These are phyloP conservation scores for Pichia phayaonensis DNA, from an alignment of 805 yeast species.

Conservation along the genomic window DNA sequence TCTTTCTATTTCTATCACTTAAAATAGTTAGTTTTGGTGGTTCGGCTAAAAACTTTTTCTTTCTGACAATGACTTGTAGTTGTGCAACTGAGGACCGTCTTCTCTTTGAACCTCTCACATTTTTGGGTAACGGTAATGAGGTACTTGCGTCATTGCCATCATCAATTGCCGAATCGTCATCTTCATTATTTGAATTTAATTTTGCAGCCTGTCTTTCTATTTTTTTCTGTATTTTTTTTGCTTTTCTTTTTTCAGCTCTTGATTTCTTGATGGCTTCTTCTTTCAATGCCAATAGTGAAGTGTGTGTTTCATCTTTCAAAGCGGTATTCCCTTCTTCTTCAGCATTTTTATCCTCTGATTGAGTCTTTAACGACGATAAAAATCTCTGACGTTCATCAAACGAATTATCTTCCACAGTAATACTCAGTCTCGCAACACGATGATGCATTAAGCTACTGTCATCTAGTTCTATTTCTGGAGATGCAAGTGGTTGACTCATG, in stretches of 20 bases:
- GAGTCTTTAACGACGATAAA: constrained; percentile 8
- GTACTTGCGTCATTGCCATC: not conserved
- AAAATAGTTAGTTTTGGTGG: constrained; percentile 9
- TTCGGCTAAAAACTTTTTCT: constrained; percentile 27
- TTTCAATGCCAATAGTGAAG: not conserved
- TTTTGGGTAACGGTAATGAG: not conserved
- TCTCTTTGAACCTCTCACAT: constrained; percentile 20
- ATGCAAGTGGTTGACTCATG: not conserved
- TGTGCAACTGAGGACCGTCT: constrained; percentile 34
- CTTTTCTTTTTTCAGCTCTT: not conserved
- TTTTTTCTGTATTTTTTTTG: not conserved
- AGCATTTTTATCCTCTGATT: not conserved
- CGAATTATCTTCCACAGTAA: constrained; percentile 16
- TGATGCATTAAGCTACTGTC: constrained; percentile 17
- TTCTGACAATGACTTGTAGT: constrained; percentile 17
- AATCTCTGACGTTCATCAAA: constrained; percentile 14
- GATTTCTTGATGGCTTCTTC: not conserved
- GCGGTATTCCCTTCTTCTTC: not conserved
- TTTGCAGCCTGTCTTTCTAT: not conserved
- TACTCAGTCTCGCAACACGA: constrained; percentile 26
- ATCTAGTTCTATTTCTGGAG: not conserved
- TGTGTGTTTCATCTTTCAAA: not conserved
- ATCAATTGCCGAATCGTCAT: not conserved
- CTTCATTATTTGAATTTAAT: not conserved
- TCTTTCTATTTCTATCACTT: constrained; percentile 17